These are phyloP conservation scores for Elaeis guineensis DNA, from an alignment of 176 grass and related monocot species.

Conservation along the genomic window DNA sequence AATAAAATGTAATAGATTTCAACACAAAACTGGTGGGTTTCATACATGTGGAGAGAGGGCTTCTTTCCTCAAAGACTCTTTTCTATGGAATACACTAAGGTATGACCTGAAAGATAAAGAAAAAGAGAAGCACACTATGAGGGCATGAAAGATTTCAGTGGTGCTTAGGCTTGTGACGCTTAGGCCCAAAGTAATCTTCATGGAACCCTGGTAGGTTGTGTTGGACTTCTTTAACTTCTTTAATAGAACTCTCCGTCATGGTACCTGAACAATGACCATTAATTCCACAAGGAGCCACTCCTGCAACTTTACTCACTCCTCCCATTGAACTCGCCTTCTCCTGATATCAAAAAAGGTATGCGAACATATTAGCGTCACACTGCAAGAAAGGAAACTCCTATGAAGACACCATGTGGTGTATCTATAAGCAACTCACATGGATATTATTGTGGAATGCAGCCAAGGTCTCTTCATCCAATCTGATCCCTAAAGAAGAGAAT, in stretches of 20 bases:
- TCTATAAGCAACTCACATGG: slow-evolving; percentile 6
- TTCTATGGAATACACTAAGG: neutral
- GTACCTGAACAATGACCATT: slow-evolving; percentile 43
- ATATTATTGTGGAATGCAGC: slow-evolving; percentile 29
- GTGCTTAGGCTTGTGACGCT: slow-evolving; percentile 44
- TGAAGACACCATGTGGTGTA: no score
- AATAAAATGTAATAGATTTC: neutral
- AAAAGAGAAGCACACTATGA: neutral
- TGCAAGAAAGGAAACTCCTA: no score
- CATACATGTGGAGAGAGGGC: neutral
- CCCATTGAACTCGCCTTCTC: neutral
- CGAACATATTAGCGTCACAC: neutral
- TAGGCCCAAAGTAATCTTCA: slow-evolving; percentile 54
- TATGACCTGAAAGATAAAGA: neutral
- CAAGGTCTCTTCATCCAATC: slow-evolving; percentile 31
- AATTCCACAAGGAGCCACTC: no score
- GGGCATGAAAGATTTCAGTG: slow-evolving; percentile 25
- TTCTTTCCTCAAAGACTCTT: neutral
- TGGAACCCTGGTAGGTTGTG: slow-evolving; percentile 40
- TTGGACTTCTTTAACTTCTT: slow-evolving; percentile 26
- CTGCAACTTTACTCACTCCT: neutral
- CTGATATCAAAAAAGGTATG: neutral
- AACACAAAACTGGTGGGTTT: slow-evolving; percentile 1
- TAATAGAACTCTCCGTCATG: slow-evolving; percentile 23
- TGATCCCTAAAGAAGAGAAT: slow-evolving; percentile 38